phyloP scores from a whole-genome alignment of 257 asterid species.

The Rubia yunnanensis region DNA sequence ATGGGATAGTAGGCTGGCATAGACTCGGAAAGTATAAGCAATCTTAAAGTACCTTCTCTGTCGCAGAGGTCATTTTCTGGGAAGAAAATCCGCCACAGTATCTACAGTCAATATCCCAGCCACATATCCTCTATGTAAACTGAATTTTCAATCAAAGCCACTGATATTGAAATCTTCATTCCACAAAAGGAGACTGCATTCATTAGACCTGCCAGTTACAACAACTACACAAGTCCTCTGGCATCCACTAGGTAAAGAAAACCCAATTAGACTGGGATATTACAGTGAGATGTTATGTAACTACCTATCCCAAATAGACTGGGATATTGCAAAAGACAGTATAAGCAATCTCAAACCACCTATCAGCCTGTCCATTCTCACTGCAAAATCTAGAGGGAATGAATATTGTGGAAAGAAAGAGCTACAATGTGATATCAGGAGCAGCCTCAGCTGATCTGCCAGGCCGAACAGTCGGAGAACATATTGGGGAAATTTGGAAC shows the following conservation, averaged over 20 bases:
- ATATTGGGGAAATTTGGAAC: no score
- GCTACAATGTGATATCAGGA: no score
- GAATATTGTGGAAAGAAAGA: slow-evolving; percentile 79
- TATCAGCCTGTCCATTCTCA: slow-evolving; percentile 72
- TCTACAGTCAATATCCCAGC: slow-evolving; percentile 91
- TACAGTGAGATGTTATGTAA: no score
- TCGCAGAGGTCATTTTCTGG: no score
- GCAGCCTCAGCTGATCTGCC: no score
- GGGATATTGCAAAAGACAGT: no score
- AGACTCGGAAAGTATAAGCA: slow-evolving; percentile 2
- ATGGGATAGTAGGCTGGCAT: neutral
- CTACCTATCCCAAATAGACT: no score
- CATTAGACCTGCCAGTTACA: slow-evolving; percentile 44
- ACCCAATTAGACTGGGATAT: no score
- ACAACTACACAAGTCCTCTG: slow-evolving; percentile 85
- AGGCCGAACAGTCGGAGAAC: no score
- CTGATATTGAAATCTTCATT: slow-evolving; percentile 56
- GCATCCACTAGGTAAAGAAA: no score
- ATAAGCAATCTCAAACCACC: no score
- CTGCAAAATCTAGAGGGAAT: slow-evolving; percentile 76
- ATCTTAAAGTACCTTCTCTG: slow-evolving; percentile 58
- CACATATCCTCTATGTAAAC: slow-evolving; percentile 63
- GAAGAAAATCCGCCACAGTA: no score
- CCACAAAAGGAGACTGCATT: slow-evolving; percentile 41
- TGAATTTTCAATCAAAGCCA: slow-evolving; percentile 52